Base-by-base conservation (phyloP, 805 yeast species). In the Phaffomyces antillensis region DNA sequence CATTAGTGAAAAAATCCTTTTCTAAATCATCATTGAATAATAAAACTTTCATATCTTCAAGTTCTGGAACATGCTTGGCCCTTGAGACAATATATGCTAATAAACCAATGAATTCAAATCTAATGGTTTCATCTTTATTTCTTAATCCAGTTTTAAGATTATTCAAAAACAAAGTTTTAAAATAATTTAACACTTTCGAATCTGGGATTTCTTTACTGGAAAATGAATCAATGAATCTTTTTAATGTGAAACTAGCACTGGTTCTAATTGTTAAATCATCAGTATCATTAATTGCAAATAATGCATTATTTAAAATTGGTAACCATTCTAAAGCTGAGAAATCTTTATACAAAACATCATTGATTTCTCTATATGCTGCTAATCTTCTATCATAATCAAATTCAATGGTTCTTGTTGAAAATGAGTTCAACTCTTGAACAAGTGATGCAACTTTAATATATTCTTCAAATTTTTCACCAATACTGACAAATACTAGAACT, bases 231-330 rank as follows among this genome's bases (percentile, higher is more conserved):
- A 86, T 64, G 58, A 81, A 87, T 40, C 83, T 68, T 45, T 71
- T 73, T 46, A 91, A 60, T 0, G 79, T 65, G 51, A 75, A 80
- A 0, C 86, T 64, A 2, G 96, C 86, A 56, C 86, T 86, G 0
- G 86, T 75, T 62, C 97, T 75, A 46, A 91, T 67, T 0, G 96
- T 82, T 40, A 84, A 68, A 62, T 91, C 99, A 13, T 79, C 81
- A 33, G 79, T 80, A 45, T 79, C 20, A 12, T 11, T 79, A 46
- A 93, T 75, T 59, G 77, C 86, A 57, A 67, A 88, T 35, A 93
- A 68, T 46, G 80, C 71, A 43, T 80, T 77, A 59, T 83, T 75
- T 18, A 93, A 45, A 4, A 93, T 55, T 3, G 96, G 96, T 10
- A 76, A 52, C 98, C 98, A 93, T 54, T 87, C 87, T 3, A 63